Conservation (phyloP, 441 rosid genomes). For the Daphne laureola region DNA sequence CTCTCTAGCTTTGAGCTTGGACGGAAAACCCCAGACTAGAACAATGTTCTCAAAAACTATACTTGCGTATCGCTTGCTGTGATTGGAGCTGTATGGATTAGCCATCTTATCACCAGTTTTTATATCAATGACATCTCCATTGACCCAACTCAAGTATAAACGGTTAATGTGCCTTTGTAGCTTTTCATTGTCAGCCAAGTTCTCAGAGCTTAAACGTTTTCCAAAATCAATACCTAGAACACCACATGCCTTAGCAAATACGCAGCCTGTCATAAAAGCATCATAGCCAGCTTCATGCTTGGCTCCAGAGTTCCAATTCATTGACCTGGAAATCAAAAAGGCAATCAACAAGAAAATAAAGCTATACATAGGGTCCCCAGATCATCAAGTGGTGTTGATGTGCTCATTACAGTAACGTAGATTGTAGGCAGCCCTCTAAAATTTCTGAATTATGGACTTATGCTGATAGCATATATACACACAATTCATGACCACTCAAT, state of each 20-base stretch:
- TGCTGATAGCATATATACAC: too few species aligned
- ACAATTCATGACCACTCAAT: too few species aligned
- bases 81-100: conserved; percentile 23
- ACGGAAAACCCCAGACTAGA: conserved; percentile 72
- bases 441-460: too few species aligned
- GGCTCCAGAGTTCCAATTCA: conserved; percentile 71
- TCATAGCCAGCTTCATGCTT: conserved; percentile 98
- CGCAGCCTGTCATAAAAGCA: conserved; percentile 98
- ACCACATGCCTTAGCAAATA: conserved; percentile 81
- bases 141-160: conserved; percentile 77
- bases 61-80: conserved; percentile 15
- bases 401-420: too few species aligned
- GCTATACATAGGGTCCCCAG: too few species aligned
- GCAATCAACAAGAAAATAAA: background rate
- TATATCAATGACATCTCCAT: conserved; percentile 59
- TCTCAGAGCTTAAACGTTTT: conserved; percentile 27
- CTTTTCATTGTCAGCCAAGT: conserved; percentile 38
- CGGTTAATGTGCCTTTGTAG: conserved; percentile 59
- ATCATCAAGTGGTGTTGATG: too few species aligned
- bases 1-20: conserved; percentile 44
- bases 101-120: conserved; percentile 36
- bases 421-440: too few species aligned
- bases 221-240: conserved; percentile 65
- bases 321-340: conserved; percentile 40
- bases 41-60: conserved; percentile 45